Percentiles rank a stretch among this genome's conserved stretches.
Conservation (phyloP, 805 yeast genomes). For the Saccharomycopsis vini region DNA sequence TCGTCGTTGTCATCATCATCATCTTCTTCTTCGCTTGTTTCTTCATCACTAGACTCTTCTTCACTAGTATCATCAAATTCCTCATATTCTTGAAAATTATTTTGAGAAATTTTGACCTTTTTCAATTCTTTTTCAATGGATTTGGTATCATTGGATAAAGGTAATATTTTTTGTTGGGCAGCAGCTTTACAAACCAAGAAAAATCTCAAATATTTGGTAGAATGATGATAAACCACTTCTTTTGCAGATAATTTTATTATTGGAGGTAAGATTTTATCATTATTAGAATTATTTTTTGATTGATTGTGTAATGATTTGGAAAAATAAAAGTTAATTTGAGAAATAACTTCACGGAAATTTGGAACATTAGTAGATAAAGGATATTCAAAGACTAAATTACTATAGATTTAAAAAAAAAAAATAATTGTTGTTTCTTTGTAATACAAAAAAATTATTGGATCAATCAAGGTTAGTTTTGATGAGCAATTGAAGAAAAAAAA, state of each 20-base stretch:
- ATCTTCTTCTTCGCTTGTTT: constrained; percentile 12
- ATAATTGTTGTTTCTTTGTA: neutral
- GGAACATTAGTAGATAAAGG: constrained; percentile 29
- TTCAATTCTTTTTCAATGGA: constrained; percentile 15
- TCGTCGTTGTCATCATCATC: too few relatives aligned
- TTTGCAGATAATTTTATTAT: constrained; percentile 3
- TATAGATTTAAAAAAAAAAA: constrained; percentile 9
- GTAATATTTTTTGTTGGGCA: too few relatives aligned
- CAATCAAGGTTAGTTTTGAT: neutral
- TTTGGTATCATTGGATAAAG: constrained; percentile 12
- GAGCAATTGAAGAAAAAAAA: neutral
- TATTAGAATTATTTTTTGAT: constrained; percentile 19
- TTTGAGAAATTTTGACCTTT: too few relatives aligned
- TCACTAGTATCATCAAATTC: constrained; percentile 13
- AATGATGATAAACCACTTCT: constrained; percentile 9
- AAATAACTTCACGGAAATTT: constrained; percentile 24
- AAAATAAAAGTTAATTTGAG: constrained; percentile 20
- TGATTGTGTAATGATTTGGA: neutral
- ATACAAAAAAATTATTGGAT: too few relatives aligned
- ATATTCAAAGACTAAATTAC: constrained; percentile 31
- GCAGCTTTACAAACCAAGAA: constrained; percentile 11
- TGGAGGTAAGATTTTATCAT: constrained; percentile 13
- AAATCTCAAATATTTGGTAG: constrained; percentile 9
- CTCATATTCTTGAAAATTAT: constrained; percentile 14
- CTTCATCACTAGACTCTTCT: constrained; percentile 19